phyloP scores from a whole-genome alignment of 192 early-diverging fungal genomes.

The Backusella macrospora region DNA sequence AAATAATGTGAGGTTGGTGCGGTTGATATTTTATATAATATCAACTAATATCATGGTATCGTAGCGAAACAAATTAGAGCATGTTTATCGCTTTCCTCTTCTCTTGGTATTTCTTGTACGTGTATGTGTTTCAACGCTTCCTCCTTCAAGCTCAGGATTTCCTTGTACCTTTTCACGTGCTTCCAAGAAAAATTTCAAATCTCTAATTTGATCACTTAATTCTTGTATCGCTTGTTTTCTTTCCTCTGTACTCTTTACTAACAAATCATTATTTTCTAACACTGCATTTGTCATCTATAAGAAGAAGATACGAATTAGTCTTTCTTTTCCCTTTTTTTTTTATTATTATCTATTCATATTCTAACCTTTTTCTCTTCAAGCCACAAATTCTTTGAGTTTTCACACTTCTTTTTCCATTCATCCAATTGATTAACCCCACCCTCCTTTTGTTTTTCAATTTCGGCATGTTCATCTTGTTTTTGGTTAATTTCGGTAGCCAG shows the following conservation, averaged over 20 bases:
- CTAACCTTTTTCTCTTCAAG: conserved; percentile 73
- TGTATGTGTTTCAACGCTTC: conserved; percentile 17
- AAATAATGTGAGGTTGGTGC: too few species aligned
- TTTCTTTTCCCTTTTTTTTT: conserved; percentile 30
- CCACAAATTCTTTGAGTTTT: conserved; percentile 57
- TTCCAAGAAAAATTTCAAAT: conserved; percentile 89
- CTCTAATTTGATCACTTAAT: conserved; percentile 84
- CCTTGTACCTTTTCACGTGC: conserved; percentile 56
- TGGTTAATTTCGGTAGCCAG: background rate
- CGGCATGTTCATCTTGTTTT: conserved; percentile 7
- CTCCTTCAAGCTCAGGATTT: conserved; percentile 25
- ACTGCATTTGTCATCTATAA: conserved; percentile 45
- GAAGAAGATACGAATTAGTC: conserved; percentile 32
- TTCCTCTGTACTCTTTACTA: conserved; percentile 54
- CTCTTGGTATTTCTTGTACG: background rate
- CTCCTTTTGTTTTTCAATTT: conserved; percentile 45
- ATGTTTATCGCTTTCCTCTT: conserved; percentile 3
- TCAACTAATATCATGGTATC: background rate
- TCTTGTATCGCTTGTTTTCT: conserved; percentile 68
- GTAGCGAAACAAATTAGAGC: background rate
- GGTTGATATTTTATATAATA: background rate
- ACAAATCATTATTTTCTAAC: conserved; percentile 62
- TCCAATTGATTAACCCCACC: conserved; percentile 59
- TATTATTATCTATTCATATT: too few species aligned
- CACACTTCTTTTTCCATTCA: conserved; percentile 56